Conservation (phyloP, 2,329 filamentous ascomycete genomes). For the Venturia asperata region DNA sequence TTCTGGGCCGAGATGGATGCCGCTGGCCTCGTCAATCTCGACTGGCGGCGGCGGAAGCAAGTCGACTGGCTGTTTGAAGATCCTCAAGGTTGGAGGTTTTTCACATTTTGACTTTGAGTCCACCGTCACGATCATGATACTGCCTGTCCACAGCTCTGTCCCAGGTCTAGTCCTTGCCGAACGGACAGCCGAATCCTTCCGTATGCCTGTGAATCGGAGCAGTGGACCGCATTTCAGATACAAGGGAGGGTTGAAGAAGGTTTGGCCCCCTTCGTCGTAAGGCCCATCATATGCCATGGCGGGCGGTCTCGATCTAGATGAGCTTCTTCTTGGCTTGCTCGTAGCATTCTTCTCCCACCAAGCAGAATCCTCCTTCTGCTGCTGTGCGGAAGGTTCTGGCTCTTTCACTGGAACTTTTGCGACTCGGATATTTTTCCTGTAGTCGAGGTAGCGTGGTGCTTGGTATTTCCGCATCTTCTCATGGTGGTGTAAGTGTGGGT, state of each 20-base stretch:
- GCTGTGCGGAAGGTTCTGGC: conserved; percentile 28
- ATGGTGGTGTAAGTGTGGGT: conserved; percentile 25
- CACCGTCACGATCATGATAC: conserved; percentile 88
- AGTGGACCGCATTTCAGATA: conserved; percentile 87
- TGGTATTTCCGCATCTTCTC: conserved; percentile 11
- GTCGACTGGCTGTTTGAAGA: conserved; percentile 83
- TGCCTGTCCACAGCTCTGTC: conserved; percentile 84
- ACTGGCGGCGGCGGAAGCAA: conserved; percentile 70
- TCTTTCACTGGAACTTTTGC: conserved; percentile 38
- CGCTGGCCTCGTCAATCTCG: conserved; percentile 54
- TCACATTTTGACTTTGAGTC: conserved; percentile 80
- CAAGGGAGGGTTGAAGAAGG: conserved; percentile 73
- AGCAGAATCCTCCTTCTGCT: conserved; percentile 35
- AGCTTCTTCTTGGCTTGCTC: conserved; percentile 37
- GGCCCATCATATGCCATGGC: conserved; percentile 43
- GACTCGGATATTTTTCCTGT: conserved; percentile 22
- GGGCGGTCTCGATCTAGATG: conserved; percentile 20
- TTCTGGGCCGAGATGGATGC: conserved; percentile 60
- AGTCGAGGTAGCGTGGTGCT: neutral
- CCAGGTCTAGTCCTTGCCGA: conserved; percentile 38
- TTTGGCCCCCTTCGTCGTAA: conserved; percentile 59
- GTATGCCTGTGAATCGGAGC: conserved; percentile 80
- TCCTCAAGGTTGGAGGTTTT: conserved; percentile 63
- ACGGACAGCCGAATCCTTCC: conserved; percentile 35
- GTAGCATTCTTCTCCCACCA: conserved; percentile 65